Evolutionary conservation across 1,284 basidiomycete genomes (phyloP).

Genomic region (Fomitopsis schrenkii): DNA sequence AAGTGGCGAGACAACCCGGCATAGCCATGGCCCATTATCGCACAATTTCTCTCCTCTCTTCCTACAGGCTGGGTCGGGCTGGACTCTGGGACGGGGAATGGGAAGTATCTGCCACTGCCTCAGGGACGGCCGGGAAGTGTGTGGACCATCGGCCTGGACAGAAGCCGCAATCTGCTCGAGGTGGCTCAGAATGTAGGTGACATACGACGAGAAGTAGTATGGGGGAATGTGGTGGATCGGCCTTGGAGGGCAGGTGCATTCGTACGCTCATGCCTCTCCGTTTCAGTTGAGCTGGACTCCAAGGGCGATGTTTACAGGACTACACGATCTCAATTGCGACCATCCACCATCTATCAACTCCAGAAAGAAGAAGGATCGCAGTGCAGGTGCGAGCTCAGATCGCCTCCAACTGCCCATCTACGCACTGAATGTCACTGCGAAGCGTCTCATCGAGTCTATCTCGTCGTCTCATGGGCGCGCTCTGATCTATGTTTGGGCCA

Average conservation of each 20-base stretch:
- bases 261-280: conserved; percentile 43
- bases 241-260: conserved; percentile 76
- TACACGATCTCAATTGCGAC: conserved; percentile 95
- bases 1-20: background rate
- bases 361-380: conserved; percentile 63
- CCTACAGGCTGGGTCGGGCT: conserved; percentile 82
- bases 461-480: conserved; percentile 68
- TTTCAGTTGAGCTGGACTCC: background rate
- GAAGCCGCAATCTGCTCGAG: conserved; percentile 72
- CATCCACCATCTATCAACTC: conserved; percentile 88
- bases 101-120: conserved; percentile 86
- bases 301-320: conserved; percentile 52
- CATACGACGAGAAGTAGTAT: conserved; percentile 64
- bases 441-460: conserved; percentile 67
- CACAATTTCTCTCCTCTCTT: conserved; percentile 72
- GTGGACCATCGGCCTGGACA: conserved; percentile 81
- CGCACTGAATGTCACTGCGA: background rate
- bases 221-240: conserved; percentile 66
- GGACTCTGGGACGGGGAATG: conserved; percentile 96
- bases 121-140: conserved; percentile 50
- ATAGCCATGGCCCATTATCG: conserved; percentile 94
- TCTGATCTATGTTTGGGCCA: conserved; percentile 98
- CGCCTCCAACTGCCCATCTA: conserved; percentile 10
- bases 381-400: conserved; percentile 50
- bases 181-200: conserved; percentile 65